A percentile compares a stretch with the other conserved stretches of the same genome.
These are phyloP conservation scores for Auricularia auricula-judae DNA, from an alignment of 768 basidiomycete genomes.

Conservation along the genomic window DNA sequence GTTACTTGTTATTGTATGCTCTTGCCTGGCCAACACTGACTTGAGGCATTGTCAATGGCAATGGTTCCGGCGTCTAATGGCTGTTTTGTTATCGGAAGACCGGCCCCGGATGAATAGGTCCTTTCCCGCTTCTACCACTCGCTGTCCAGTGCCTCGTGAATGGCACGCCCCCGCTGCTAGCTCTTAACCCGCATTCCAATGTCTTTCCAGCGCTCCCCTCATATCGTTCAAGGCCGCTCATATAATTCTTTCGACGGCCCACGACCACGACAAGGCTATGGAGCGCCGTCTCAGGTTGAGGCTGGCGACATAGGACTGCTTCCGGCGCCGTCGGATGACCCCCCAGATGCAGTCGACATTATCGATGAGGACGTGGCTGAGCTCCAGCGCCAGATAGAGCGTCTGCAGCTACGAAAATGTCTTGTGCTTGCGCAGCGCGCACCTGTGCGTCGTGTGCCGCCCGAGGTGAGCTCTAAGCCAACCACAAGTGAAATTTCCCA, in stretches of 20 bases:
- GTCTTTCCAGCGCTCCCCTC: background rate
- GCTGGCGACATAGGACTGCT: too few species aligned
- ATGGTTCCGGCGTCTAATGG: background rate
- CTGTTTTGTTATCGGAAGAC: background rate
- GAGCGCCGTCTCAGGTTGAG: too few species aligned
- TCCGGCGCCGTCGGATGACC: too few species aligned
- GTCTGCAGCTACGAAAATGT: background rate
- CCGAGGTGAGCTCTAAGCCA: background rate
- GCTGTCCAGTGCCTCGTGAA: background rate
- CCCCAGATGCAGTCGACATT: background rate
- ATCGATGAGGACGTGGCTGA: background rate
- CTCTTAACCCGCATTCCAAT: background rate
- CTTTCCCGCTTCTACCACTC: background rate
- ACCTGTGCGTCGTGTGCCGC: background rate
- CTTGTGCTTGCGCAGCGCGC: background rate
- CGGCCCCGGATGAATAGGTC: background rate
- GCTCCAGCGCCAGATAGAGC: background rate
- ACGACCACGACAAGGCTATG: too few species aligned
- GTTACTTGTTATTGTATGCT: too few species aligned
- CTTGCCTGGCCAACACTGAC: too few species aligned
- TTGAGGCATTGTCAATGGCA: too few species aligned
- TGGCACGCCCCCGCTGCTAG: background rate
- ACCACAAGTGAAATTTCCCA: background rate
- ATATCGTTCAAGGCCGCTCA: background rate
- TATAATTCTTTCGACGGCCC: background rate